phyloP scores from a whole-genome alignment of 1,284 basidiomycete species.

The Leccinum glutinopallens region DNA sequence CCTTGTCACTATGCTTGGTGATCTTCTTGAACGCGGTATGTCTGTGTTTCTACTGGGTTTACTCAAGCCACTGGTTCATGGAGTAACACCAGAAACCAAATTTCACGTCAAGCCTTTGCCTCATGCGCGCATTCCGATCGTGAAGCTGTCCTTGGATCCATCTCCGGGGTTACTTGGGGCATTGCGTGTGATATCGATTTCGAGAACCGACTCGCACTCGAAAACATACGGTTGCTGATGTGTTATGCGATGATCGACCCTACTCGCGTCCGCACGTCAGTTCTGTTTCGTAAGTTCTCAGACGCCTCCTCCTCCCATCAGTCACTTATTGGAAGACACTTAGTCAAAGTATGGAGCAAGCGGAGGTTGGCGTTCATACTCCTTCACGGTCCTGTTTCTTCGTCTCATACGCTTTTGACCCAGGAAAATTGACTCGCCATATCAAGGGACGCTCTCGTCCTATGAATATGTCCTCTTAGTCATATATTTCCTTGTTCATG shows the following conservation, averaged over 20 bases:
- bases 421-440: constrained; percentile 98
- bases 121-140: constrained; percentile 97
- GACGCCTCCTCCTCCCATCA: constrained; percentile 6
- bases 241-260: constrained; percentile 99
- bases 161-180: constrained; percentile 84
- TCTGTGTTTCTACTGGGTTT: constrained; percentile 25
- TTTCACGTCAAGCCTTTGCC: constrained; percentile 97
- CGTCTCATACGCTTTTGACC: constrained; percentile 5
- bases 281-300: constrained; percentile 83
- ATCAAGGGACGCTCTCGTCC: constrained; percentile 94
- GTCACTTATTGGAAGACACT: constrained; percentile 17
- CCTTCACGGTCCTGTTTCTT: background rate
- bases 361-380: constrained; percentile 59
- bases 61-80: constrained; percentile 13
- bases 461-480: constrained; percentile 98
- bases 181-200: constrained; percentile 99
- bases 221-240: constrained; percentile 94
- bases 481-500: constrained; percentile 96
- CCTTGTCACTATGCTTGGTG: constrained; percentile 93
- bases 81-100: constrained; percentile 76
- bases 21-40: constrained; percentile 88
- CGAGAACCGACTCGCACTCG: constrained; percentile 94
- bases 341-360: constrained; percentile 99
- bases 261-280: constrained; percentile 89
- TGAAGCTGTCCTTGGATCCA: constrained; percentile 92